These are phyloP conservation scores for Daldinia eschscholtzii DNA, from an alignment of 2,329 filamentous ascomycete genomes.

Conservation along the genomic window DNA sequence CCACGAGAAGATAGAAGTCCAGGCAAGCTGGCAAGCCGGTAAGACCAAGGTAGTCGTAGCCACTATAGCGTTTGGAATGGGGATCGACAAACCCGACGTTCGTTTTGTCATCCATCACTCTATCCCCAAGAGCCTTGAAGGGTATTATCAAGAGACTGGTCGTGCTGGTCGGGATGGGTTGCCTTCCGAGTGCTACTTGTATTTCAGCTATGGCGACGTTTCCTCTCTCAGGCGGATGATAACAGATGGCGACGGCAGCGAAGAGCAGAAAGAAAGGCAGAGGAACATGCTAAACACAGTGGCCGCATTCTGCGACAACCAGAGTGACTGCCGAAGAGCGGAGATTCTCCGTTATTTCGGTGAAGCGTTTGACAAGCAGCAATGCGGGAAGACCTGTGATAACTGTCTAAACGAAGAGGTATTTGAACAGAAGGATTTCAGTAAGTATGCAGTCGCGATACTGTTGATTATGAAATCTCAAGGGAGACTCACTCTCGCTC, in stretches of 20 bases:
- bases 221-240: conserved; percentile 83
- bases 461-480: conserved; percentile 75
- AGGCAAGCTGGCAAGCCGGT: conserved; percentile 86
- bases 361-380: conserved; percentile 78
- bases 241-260: conserved; percentile 78
- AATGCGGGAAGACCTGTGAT: conserved; percentile 85
- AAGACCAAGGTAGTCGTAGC: conserved; percentile 90
- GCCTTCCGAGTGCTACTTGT: conserved; percentile 89
- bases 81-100: conserved; percentile 98
- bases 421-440: conserved; percentile 83
- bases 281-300: conserved; percentile 87
- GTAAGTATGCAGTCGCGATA: conserved; percentile 77
- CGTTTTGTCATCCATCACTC: conserved; percentile 95
- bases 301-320: conserved; percentile 89
- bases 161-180: conserved; percentile 93
- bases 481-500: conserved; percentile 76
- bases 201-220: conserved; percentile 85
- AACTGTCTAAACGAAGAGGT: conserved; percentile 82
- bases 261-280: conserved; percentile 86
- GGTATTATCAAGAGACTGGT: conserved; percentile 98
- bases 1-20: conserved; percentile 76
- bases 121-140: conserved; percentile 94
- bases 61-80: conserved; percentile 99
- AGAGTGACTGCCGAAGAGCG: conserved; percentile 85
- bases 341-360: conserved; percentile 96